Percentiles rank a stretch among this genome's conserved stretches.
These are phyloP conservation scores for Thelonectria blattea DNA, from an alignment of 2,329 filamentous ascomycete species.

Conservation along the genomic window DNA sequence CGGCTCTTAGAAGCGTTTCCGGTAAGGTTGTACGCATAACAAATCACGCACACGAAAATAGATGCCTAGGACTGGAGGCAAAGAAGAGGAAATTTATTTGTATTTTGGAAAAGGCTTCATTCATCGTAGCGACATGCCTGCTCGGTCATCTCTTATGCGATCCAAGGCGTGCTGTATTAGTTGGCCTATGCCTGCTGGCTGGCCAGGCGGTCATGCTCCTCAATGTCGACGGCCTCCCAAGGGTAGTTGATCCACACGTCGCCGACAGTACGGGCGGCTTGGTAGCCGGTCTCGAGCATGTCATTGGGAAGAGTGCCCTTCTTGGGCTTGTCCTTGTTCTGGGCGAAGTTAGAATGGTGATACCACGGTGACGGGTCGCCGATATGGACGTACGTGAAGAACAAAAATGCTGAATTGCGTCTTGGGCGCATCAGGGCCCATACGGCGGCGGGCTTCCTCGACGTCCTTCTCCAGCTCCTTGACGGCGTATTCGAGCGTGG, in stretches of 20 bases:
- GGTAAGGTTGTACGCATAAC: no score
- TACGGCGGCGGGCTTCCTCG: conserved; percentile 74
- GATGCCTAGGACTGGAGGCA: background rate
- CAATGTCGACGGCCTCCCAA: conserved; percentile 95
- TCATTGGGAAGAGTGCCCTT: conserved; percentile 83
- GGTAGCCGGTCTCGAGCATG: conserved; percentile 79
- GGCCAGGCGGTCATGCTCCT: conserved; percentile 83
- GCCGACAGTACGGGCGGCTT: conserved; percentile 85
- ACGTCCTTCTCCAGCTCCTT: conserved; percentile 95
- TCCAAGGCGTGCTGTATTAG: conserved; percentile 24
- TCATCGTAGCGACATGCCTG: conserved; percentile 23
- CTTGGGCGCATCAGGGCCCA: conserved; percentile 68
- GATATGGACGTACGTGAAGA: conserved; percentile 72
- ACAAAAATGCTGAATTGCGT: conserved; percentile 96
- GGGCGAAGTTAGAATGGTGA: conserved; percentile 23
- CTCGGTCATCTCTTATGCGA: conserved; percentile 24
- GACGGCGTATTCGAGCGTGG: conserved; percentile 92
- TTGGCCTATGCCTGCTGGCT: conserved; percentile 48
- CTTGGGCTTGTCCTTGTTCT: conserved; percentile 98
- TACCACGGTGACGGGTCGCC: background rate
- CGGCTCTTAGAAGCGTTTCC: no score
- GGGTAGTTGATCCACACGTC: conserved; percentile 99
- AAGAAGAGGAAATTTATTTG: conserved; percentile 6
- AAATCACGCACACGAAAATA: background rate
- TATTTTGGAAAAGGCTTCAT: conserved; percentile 15